Conservation (phyloP, 805 yeast genomes). For the Kodamaea sagamina region DNA sequence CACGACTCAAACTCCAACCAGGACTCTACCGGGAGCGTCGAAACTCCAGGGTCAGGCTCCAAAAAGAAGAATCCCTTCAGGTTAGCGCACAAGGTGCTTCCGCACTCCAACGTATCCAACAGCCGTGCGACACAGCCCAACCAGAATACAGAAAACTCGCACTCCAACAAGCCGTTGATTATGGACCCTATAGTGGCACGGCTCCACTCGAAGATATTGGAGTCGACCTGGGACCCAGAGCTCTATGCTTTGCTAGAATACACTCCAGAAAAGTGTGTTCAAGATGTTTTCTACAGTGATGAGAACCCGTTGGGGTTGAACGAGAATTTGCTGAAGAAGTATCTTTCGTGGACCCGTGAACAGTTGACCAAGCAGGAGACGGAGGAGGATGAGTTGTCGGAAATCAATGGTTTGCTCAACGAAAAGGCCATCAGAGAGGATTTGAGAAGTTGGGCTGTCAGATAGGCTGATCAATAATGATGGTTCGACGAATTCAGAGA, state of each 20-base stretch:
- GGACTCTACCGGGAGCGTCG: too few species aligned
- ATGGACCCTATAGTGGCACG: conserved; percentile 54
- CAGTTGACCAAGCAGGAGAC: conserved; percentile 15
- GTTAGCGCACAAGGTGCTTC: not conserved
- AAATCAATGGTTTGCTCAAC: conserved; percentile 41
- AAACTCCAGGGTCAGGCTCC: too few species aligned
- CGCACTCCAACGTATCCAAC: not conserved
- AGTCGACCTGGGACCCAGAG: conserved; percentile 62
- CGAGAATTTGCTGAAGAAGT: conserved; percentile 16
- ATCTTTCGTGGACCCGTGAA: conserved; percentile 12
- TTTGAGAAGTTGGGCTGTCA: conserved; percentile 42
- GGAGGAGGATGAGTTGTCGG: conserved; percentile 20
- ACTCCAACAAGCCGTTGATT: conserved; percentile 16
- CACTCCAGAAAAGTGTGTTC: conserved; percentile 69
- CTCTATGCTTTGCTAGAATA: conserved; percentile 48
- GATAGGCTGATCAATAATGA: too few species aligned
- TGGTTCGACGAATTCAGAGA: too few species aligned
- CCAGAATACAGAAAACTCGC: conserved; percentile 1
- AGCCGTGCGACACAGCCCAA: not conserved
- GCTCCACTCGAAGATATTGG: conserved; percentile 55
- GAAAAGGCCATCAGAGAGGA: conserved; percentile 40
- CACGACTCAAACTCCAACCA: too few species aligned
- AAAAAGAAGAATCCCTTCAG: not conserved
- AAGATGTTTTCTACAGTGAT: conserved; percentile 73
- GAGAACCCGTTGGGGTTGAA: conserved; percentile 27